These are phyloP conservation scores for Phyllosticta ampelicida DNA, from an alignment of 2,329 filamentous ascomycete species.

Conservation along the genomic window DNA sequence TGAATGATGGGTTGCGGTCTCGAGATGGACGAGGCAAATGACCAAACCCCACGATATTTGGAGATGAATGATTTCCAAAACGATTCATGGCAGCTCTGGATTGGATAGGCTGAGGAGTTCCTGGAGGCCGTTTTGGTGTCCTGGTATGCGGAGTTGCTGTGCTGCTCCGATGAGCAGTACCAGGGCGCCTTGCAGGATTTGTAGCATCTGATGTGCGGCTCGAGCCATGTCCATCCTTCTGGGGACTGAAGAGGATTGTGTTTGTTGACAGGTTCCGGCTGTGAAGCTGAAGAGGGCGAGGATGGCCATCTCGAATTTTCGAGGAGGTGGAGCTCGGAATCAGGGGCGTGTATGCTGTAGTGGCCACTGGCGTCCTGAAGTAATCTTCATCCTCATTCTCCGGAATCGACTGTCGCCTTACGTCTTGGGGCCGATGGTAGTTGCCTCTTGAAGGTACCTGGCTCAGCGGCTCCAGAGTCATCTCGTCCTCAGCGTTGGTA, in stretches of 20 bases:
- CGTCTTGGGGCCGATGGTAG: not conserved
- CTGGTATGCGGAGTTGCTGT: conserved; percentile 21
- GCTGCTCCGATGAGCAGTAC: conserved; percentile 21
- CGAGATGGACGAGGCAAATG: conserved; percentile 43
- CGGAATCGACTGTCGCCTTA: conserved; percentile 17
- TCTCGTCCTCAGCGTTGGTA: conserved; percentile 39
- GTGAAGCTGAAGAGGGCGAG: conserved; percentile 27
- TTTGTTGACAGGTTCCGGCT: conserved; percentile 66
- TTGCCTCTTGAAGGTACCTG: conserved; percentile 14
- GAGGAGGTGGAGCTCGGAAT: conserved; percentile 15
- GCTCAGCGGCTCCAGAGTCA: conserved; percentile 9
- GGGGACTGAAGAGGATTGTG: conserved; percentile 75
- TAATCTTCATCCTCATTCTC: conserved; percentile 26
- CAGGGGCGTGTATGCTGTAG: conserved; percentile 19
- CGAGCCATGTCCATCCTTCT: conserved; percentile 36
- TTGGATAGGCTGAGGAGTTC: conserved; percentile 15
- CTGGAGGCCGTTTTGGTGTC: conserved; percentile 1
- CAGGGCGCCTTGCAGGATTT: conserved; percentile 21
- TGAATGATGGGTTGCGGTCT: conserved; percentile 50
- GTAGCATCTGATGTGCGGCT: conserved; percentile 29
- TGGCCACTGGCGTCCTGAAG: conserved; percentile 33
- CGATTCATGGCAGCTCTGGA: conserved; percentile 24
- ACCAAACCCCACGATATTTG: conserved; percentile 47
- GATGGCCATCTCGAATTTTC: conserved; percentile 1
- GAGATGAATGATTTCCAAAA: conserved; percentile 18